These are phyloP conservation scores for Dendrocalamus sinicus DNA, from an alignment of 176 grass and related monocot genomes.

Conservation along the genomic window DNA sequence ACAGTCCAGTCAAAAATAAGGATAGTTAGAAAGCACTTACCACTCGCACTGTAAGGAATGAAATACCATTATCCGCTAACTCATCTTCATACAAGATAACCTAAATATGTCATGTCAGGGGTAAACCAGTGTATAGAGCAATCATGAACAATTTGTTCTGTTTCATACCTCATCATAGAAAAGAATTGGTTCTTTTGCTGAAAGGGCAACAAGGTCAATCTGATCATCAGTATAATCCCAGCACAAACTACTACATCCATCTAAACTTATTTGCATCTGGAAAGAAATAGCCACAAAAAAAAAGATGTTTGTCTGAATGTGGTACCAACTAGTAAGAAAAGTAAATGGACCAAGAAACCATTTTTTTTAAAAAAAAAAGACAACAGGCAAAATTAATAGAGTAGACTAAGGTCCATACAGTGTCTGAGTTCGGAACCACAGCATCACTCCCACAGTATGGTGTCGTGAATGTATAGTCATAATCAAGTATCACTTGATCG, in stretches of 20 bases:
- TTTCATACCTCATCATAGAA: conserved; percentile 84
- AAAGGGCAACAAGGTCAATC: conserved; percentile 82
- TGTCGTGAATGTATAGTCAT: conserved; percentile 96
- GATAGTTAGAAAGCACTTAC: conserved; percentile 41
- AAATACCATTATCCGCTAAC: conserved; percentile 91
- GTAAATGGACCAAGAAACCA: background rate
- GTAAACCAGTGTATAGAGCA: conserved; percentile 36
- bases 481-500: conserved; percentile 92
- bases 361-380: background rate
- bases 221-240: conserved; percentile 79
- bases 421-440: conserved; percentile 34
- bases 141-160: background rate
- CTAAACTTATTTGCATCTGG: conserved; percentile 59
- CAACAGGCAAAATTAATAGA: background rate
- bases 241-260: conserved; percentile 49
- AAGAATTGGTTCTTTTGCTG: conserved; percentile 85
- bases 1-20: conserved; percentile 22
- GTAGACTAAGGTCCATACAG: conserved; percentile 41
- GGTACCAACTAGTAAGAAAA: background rate
- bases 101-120: conserved; percentile 48
- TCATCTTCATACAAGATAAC: conserved; percentile 98
- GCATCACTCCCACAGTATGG: conserved; percentile 78
- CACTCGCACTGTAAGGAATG: conserved; percentile 91
- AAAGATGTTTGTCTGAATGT: background rate
- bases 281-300: background rate